Base-by-base conservation (phyloP, 257 asterid species). In the Solanum sitiens region DNA sequence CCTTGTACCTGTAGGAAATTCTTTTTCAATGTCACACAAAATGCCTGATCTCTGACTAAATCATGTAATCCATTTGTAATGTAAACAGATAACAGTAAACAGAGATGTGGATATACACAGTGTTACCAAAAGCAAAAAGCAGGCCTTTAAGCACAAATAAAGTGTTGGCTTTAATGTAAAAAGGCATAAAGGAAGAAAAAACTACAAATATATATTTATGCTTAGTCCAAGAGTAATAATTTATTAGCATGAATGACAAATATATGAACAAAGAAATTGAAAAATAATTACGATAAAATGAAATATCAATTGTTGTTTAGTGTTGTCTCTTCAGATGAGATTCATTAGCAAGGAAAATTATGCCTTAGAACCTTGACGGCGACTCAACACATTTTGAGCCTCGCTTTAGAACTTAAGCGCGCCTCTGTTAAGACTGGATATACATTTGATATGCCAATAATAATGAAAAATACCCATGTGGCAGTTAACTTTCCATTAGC, bases 1-100 rank as follows among this genome's bases (percentile, higher is more conserved):
- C 87, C 84, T 87, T 87, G 70, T 83, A 87, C 89, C 89, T 87
- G 74, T 53, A 68, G 56, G 83, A 47, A 47, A 18, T 77, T 40
- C 45, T 7, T 42, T 21, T 25, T 56, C 86, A 37, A 45, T 20
- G 42, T 25, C 67, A 33, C 14, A 32, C 39, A 40, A 53, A 61
- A n/a, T 39, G 37, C 39, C 71, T 71, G 27, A 50, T 79, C 42
- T 79, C 85, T 47, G 30, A 45, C 70, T 82, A 50, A 82, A 50
- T 79, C 85, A 45, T 47, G 44, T 21, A 82, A 82, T 82, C 45
- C 71, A 50, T 61, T 47, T 30, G 30, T 82, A 50, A 82, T 32
- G 27, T 79, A 82, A 47, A 25, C 30, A 30, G 42, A 47, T 18
- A 80, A 50, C 11, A 15, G 42, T 80, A 80, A 80, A 67, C 85